Evolutionary conservation across 1,284 basidiomycete genomes (phyloP).

Genomic region (Cutaneotrichosporon daszewskae): DNA sequence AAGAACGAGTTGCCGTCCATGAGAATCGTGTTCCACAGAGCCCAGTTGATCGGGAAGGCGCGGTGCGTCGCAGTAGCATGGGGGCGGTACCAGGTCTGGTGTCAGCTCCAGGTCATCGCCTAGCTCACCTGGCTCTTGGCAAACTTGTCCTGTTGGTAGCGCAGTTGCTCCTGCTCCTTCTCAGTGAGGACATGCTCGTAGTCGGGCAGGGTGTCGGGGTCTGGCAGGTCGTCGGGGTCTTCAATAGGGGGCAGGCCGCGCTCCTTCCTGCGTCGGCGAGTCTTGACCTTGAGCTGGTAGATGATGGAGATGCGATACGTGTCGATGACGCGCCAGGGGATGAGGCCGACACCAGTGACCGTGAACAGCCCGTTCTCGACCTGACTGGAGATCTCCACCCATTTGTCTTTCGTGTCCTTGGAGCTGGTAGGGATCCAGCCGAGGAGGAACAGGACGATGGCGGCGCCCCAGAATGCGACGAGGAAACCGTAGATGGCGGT

Average conservation of each 20-base stretch:
- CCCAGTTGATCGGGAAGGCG: conserved; percentile 71
- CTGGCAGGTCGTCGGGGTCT: conserved; percentile 69
- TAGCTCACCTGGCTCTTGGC: conserved; percentile 34
- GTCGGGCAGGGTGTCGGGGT: conserved; percentile 65
- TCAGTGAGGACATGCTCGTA: conserved; percentile 63
- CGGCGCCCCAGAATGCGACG: conserved; percentile 76
- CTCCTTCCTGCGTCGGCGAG: conserved; percentile 55
- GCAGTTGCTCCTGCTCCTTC: conserved; percentile 62
- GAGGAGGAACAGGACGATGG: conserved; percentile 67
- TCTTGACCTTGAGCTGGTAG: conserved; percentile 63
- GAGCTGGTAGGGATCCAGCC: conserved; percentile 41
- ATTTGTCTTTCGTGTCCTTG: conserved; percentile 38
- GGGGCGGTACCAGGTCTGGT: conserved; percentile 80
- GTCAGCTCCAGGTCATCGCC: background rate
- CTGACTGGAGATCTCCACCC: conserved; percentile 62
- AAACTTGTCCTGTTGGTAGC: conserved; percentile 53
- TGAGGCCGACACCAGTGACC: conserved; percentile 57
- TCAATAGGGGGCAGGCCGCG: conserved; percentile 62
- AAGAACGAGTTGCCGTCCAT: conserved; percentile 78
- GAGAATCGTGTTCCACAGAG: conserved; percentile 44
- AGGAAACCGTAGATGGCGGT: conserved; percentile 74
- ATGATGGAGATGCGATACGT: conserved; percentile 71
- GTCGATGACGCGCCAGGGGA: conserved; percentile 68
- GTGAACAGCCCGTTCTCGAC: conserved; percentile 77
- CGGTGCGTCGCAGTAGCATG: conserved; percentile 80